These are phyloP conservation scores for Delphinella strobiligena DNA, from an alignment of 2,329 filamentous ascomycete species.

Conservation along the genomic window DNA sequence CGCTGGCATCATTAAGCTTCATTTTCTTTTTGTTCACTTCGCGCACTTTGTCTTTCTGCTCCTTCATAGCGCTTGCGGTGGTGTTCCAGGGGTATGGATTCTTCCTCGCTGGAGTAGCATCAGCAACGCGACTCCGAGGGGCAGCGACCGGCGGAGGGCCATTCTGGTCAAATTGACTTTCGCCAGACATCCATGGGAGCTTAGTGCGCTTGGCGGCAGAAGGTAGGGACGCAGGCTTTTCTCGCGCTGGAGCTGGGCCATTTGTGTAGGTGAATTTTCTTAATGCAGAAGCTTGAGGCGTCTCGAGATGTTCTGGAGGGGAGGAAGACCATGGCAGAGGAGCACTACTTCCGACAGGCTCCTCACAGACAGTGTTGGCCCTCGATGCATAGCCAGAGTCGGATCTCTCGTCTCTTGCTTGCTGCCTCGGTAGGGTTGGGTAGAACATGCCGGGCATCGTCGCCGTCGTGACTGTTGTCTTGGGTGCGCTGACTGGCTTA, in stretches of 20 bases:
- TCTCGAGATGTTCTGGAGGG: constrained; percentile 28
- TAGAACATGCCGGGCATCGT: constrained; percentile 13
- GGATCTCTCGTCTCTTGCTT: constrained; percentile 11
- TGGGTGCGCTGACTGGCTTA: no score
- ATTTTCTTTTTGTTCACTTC: constrained; percentile 46
- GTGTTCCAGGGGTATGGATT: constrained; percentile 53
- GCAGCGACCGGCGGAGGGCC: constrained; percentile 8
- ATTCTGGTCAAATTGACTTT: constrained; percentile 16
- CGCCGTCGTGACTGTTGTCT: no score
- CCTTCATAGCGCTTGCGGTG: constrained; percentile 61
- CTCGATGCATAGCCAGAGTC: constrained; percentile 16
- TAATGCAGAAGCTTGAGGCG: constrained; percentile 13
- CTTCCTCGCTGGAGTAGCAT: constrained; percentile 4
- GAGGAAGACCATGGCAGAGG: constrained; percentile 57
- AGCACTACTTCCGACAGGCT: constrained; percentile 39
- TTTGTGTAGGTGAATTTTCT: constrained; percentile 8
- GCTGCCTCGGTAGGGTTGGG: constrained; percentile 18
- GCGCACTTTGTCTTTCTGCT: constrained; percentile 62
- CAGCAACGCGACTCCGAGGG: constrained; percentile 1
- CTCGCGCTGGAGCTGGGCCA: constrained; percentile 1
- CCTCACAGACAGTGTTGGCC: constrained; percentile 8
- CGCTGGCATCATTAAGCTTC: constrained; percentile 28
- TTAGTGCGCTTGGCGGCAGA: constrained; percentile 48
- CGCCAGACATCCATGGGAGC: constrained; percentile 46
- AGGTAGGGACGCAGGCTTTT: constrained; percentile 14